Evolutionary conservation across 208 protist species (phyloP).

Genomic region (Lotmaria passim): DNA sequence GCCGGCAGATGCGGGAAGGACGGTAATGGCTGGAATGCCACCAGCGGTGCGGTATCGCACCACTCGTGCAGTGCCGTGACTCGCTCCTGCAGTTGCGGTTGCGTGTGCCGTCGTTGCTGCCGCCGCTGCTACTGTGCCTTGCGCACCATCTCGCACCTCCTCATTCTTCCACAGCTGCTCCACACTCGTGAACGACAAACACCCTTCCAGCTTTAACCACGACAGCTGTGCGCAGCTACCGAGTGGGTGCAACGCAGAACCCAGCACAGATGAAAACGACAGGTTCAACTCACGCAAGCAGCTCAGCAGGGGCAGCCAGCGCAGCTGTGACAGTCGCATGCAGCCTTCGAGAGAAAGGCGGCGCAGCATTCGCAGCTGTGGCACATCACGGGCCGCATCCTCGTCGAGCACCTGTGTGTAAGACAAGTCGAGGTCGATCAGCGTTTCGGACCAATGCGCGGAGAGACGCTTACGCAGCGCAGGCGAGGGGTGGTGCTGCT

Average conservation of each 20-base stretch:
- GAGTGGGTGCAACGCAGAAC: slow-evolving; percentile 39
- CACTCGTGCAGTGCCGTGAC: neutral
- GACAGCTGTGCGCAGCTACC: slow-evolving; percentile 36
- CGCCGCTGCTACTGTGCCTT: neutral
- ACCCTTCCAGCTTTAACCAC: slow-evolving; percentile 53
- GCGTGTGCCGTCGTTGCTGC: neutral
- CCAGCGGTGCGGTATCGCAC: slow-evolving; percentile 19
- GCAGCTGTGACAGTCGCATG: slow-evolving; percentile 34
- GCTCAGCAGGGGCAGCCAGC: slow-evolving; percentile 39
- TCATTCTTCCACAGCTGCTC: slow-evolving; percentile 31
- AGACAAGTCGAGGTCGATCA: slow-evolving; percentile 59
- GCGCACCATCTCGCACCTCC: neutral
- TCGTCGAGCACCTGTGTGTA: slow-evolving; percentile 53
- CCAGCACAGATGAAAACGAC: slow-evolving; percentile 39
- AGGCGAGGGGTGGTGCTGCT: neutral
- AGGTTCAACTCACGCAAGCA: slow-evolving; percentile 52
- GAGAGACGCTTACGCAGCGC: neutral
- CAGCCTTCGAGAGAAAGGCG: slow-evolving; percentile 65
- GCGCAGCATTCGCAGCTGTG: slow-evolving; percentile 37
- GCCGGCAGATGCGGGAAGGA: slow-evolving; percentile 17
- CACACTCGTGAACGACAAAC: slow-evolving; percentile 30
- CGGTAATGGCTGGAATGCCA: slow-evolving; percentile 37
- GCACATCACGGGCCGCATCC: slow-evolving; percentile 44
- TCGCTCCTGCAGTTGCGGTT: neutral
- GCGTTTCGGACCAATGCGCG: slow-evolving; percentile 39